These are phyloP conservation scores for Barnettozyma vustinii DNA, from an alignment of 805 yeast genomes.

Conservation along the genomic window DNA sequence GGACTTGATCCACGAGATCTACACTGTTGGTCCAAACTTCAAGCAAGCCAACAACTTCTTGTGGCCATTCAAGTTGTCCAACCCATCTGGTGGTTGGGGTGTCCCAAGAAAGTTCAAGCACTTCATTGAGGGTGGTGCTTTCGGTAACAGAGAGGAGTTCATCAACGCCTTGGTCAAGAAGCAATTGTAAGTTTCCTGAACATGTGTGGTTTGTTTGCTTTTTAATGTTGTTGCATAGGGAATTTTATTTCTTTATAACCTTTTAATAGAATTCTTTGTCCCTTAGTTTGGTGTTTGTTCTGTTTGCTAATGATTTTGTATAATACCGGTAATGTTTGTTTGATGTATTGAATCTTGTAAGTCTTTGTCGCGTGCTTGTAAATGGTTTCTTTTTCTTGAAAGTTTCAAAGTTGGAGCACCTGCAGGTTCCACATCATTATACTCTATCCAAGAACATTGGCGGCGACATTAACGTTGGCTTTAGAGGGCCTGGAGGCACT, in stretches of 20 bases:
- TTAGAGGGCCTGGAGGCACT: no score
- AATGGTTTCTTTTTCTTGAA: no score
- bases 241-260: conserved; percentile 1
- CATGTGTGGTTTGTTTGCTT: background rate
- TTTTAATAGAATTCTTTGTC: conserved; percentile 1
- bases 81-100: conserved; percentile 98
- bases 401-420: no score
- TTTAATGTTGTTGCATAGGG: background rate
- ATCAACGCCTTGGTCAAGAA: conserved; percentile 84
- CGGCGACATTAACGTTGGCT: no score
- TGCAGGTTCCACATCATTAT: no score
- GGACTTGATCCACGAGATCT: conserved; percentile 93
- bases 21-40: conserved; percentile 97
- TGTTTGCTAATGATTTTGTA: background rate
- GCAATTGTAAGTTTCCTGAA: conserved; percentile 25
- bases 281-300: background rate
- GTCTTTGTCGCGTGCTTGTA: background rate
- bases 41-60: conserved; percentile 97
- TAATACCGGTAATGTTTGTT: conserved; percentile 6
- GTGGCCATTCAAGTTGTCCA: conserved; percentile 96
- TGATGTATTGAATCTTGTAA: background rate
- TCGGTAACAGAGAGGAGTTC: conserved; percentile 97
- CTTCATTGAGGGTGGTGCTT: conserved; percentile 96
- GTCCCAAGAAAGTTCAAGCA: conserved; percentile 94
- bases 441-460: no score